Percentiles rank a stretch among this genome's conserved stretches.
Evolutionary conservation across 2,329 filamentous ascomycete genomes (phyloP).

Genomic region (Monosporascus cannonballus): DNA sequence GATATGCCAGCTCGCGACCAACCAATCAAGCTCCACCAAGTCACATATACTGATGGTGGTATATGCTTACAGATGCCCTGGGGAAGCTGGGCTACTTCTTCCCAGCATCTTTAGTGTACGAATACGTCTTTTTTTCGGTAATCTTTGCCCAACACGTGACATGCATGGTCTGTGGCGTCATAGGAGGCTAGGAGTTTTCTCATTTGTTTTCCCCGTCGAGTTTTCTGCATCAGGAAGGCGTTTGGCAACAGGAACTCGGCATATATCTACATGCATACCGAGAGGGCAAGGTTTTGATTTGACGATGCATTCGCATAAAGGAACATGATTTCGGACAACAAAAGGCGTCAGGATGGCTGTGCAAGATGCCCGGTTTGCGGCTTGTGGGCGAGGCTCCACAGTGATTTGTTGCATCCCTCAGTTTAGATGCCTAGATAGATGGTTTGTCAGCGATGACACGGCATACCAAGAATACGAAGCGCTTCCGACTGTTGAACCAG

Average conservation of each 20-base stretch:
- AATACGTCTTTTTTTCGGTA: conserved; percentile 6
- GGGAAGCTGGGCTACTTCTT: neutral
- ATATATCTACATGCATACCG: neutral
- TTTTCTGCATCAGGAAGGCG: neutral
- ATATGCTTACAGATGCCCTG: neutral
- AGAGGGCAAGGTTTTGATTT: neutral
- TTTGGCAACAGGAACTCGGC: neutral
- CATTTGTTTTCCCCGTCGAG: neutral
- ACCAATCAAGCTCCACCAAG: neutral
- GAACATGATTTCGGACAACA: neutral
- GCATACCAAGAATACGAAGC: neutral
- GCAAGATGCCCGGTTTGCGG: too few relatives aligned
- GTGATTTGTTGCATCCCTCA: neutral
- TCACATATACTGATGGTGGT: conserved; percentile 11
- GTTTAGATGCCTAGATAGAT: neutral
- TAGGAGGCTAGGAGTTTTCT: neutral
- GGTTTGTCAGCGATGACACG: neutral
- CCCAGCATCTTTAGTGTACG: neutral
- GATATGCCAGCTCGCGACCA: conserved; percentile 14
- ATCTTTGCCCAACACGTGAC: conserved; percentile 8
- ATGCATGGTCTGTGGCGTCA: conserved; percentile 21
- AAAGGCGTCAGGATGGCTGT: neutral
- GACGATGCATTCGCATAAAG: neutral
- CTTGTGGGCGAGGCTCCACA: neutral
- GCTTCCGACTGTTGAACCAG: neutral